Evolutionary conservation across 495 filamentous ascomycete species (phyloP).

Genomic region (Aspergillus incahuasiensis): DNA sequence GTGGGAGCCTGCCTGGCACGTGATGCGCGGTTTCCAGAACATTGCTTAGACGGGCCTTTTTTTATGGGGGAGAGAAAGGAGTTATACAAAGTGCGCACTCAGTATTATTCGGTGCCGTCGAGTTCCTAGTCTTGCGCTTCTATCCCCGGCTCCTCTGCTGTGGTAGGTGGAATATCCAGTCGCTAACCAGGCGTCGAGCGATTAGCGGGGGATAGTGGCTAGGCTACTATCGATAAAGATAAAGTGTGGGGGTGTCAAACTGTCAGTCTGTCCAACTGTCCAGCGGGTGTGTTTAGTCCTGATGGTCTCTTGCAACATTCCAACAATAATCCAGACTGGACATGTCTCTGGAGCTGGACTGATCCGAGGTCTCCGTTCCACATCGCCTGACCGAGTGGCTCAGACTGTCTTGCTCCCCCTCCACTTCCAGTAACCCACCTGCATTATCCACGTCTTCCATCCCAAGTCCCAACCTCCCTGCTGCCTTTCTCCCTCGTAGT

Average conservation of each 20-base stretch:
- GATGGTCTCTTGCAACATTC: not conserved
- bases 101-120: not conserved
- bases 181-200: not conserved
- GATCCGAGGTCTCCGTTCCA: not conserved
- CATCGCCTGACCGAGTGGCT: constrained; percentile 2
- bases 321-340: not conserved
- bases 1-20: not conserved
- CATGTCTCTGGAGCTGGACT: not conserved
- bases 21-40: not conserved
- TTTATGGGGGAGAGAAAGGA: not conserved
- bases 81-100: not conserved
- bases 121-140: not conserved
- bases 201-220: too few species aligned
- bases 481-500: not conserved
- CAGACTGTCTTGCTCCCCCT: not conserved
- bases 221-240: constrained; percentile 1
- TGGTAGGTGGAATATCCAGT: not conserved
- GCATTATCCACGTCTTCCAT: not conserved
- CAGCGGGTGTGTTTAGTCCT: not conserved
- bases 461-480: not conserved
- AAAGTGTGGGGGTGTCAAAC: not conserved
- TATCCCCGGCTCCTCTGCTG: not conserved
- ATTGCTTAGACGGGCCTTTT: not conserved
- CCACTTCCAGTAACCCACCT: constrained; percentile 1
- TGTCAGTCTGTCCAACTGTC: not conserved